phyloP scores from a whole-genome alignment of 2,329 filamentous ascomycete genomes.

The Claviceps humidiphila region DNA sequence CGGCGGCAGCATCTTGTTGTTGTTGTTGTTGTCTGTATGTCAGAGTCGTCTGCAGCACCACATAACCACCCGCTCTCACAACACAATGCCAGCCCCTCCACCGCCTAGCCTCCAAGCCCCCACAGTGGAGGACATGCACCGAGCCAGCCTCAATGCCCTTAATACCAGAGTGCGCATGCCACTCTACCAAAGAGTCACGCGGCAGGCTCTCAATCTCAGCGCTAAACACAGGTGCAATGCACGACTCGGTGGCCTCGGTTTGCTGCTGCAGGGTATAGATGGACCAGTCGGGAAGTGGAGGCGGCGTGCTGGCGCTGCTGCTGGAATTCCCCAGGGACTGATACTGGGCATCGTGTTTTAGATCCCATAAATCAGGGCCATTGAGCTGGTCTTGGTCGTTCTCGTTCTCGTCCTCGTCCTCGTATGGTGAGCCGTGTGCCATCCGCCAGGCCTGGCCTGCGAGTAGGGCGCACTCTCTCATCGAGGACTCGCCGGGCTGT shows the following conservation, averaged over 20 bases:
- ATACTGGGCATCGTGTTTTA: slow-evolving; percentile 42
- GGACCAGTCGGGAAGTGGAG: slow-evolving; percentile 41
- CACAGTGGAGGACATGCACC: slow-evolving; percentile 12
- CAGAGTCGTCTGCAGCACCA: slow-evolving; percentile 19
- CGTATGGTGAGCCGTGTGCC: slow-evolving; percentile 23
- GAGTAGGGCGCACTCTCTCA: slow-evolving; percentile 24
- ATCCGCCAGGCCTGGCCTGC: slow-evolving; percentile 35
- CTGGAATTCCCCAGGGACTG: slow-evolving; percentile 24
- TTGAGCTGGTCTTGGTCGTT: slow-evolving; percentile 28
- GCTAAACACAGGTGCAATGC: slow-evolving; percentile 55
- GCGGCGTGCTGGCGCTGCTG: slow-evolving; percentile 12
- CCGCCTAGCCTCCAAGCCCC: slow-evolving; percentile 5
- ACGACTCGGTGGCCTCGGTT: slow-evolving; percentile 19
- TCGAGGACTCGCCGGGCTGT: slow-evolving; percentile 14
- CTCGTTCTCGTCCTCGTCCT: slow-evolving; percentile 29
- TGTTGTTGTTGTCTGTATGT: slow-evolving; percentile 6
- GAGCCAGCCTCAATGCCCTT: slow-evolving; percentile 17
- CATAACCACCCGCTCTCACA: slow-evolving; percentile 10
- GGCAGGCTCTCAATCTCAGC: slow-evolving; percentile 69
- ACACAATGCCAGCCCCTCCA: slow-evolving; percentile 20
- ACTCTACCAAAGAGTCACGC: slow-evolving; percentile 63
- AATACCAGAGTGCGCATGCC: slow-evolving; percentile 59
- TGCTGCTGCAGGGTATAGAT: slow-evolving; percentile 25
- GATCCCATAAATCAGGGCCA: slow-evolving; percentile 55
- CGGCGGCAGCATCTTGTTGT: background rate